These are phyloP conservation scores for Ulvella scutata DNA, from an alignment of 139 green algal genomes.

Conservation along the genomic window DNA sequence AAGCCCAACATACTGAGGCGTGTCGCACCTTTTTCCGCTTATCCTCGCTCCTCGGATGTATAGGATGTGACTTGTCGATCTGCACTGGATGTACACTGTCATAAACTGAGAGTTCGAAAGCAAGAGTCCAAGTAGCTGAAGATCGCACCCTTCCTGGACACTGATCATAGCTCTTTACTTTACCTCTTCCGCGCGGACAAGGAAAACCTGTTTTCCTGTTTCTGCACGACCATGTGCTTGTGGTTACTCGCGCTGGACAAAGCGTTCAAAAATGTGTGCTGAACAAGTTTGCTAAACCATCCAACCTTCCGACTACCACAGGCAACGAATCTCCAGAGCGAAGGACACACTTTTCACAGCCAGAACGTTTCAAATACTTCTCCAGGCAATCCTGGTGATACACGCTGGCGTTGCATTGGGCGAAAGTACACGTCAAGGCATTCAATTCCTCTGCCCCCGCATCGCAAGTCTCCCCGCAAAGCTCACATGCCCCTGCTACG, in stretches of 20 bases:
- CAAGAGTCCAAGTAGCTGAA: background rate
- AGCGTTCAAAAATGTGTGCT: too few relatives aligned
- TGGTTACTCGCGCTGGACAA: too few relatives aligned
- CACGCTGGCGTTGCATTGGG: background rate
- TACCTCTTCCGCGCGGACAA: background rate
- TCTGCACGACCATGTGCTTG: background rate
- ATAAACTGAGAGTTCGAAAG: background rate
- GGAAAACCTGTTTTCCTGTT: background rate
- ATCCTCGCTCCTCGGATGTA: background rate
- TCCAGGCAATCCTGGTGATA: conserved; percentile 1
- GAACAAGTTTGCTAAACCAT: too few relatives aligned
- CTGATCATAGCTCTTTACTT: background rate
- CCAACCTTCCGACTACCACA: too few relatives aligned
- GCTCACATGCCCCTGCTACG: background rate
- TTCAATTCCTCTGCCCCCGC: background rate
- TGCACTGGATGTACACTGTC: background rate
- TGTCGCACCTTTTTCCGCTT: background rate
- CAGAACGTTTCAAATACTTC: background rate
- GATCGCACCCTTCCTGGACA: background rate
- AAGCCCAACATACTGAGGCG: background rate
- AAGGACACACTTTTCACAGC: background rate
- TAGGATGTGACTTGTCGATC: conserved; percentile 1
- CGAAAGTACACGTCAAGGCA: background rate
- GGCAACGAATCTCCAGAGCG: background rate
- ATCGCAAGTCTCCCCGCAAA: background rate